phyloP scores from a whole-genome alignment of 139 green algal genomes.

The Chlorella sorokiniana region DNA sequence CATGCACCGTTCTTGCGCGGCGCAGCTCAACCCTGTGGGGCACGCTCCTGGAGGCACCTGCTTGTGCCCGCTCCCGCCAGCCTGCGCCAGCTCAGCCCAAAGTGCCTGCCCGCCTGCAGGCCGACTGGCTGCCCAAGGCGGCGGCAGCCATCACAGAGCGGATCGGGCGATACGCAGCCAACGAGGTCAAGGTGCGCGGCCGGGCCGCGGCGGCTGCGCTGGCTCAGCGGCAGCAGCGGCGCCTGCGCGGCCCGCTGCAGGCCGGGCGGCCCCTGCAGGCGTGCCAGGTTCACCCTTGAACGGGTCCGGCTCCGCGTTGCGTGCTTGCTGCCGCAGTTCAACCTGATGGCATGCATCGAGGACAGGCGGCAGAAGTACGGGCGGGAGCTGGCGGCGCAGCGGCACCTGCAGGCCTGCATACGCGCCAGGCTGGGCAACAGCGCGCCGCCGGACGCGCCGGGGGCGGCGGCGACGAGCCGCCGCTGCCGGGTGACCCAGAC shows the following conservation, averaged over 20 bases:
- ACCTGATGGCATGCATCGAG: slow-evolving; percentile 93
- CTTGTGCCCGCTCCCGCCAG: not conserved
- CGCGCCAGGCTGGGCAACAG: slow-evolving; percentile 21
- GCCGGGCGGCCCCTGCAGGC: too few species aligned
- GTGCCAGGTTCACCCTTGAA: too few species aligned
- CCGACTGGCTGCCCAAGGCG: slow-evolving; percentile 78
- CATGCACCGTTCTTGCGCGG: not conserved
- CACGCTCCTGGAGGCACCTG: too few species aligned
- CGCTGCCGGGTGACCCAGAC: slow-evolving; percentile 26
- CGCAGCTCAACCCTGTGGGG: too few species aligned
- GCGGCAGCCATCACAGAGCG: slow-evolving; percentile 58
- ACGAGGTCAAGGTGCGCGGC: slow-evolving; percentile 79
- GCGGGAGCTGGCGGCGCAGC: slow-evolving; percentile 25
- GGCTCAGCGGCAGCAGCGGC: too few species aligned
- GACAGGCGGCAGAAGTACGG: slow-evolving; percentile 45
- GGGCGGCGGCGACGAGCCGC: slow-evolving; percentile 15
- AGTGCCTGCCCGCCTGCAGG: slow-evolving; percentile 42
- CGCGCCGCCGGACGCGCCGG: not conserved
- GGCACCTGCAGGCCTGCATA: slow-evolving; percentile 32
- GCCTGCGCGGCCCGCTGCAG: too few species aligned
- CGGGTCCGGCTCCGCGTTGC: too few species aligned
- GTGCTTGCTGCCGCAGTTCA: slow-evolving; percentile 71
- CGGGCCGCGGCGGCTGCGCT: too few species aligned
- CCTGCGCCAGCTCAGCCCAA: too few species aligned
- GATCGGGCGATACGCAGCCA: slow-evolving; percentile 86